These are phyloP conservation scores for Papiliotrema fonsecae DNA, from an alignment of 1,284 basidiomycete species.

Conservation along the genomic window DNA sequence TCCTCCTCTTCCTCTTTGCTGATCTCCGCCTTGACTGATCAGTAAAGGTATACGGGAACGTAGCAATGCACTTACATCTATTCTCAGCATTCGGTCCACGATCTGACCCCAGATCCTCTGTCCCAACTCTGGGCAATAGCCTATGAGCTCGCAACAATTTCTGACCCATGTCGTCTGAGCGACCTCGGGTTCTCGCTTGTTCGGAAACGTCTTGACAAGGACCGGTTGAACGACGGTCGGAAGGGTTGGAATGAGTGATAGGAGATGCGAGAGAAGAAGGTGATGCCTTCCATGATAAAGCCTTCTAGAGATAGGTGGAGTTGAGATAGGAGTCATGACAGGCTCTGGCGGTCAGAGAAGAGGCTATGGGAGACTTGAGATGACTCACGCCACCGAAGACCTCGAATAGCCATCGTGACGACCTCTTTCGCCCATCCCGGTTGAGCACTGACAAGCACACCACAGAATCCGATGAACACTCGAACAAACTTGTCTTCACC, in stretches of 20 bases:
- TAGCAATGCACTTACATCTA: slow-evolving; percentile 65
- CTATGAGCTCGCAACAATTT: slow-evolving; percentile 77
- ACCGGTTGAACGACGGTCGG: slow-evolving; percentile 79
- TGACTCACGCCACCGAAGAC: slow-evolving; percentile 84
- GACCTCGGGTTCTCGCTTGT: slow-evolving; percentile 79
- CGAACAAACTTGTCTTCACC: slow-evolving; percentile 73
- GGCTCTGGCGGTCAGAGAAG: slow-evolving; percentile 24
- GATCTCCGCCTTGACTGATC: slow-evolving; percentile 77
- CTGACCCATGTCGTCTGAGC: slow-evolving; percentile 87
- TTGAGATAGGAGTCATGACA: slow-evolving; percentile 6
- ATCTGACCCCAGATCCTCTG: slow-evolving; percentile 80
- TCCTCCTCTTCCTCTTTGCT: slow-evolving; percentile 88
- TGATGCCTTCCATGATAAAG: slow-evolving; percentile 84
- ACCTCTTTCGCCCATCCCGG: slow-evolving; percentile 87
- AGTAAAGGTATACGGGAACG: not conserved
- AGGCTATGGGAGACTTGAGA: too few relatives aligned
- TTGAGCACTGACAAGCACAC: slow-evolving; percentile 87
- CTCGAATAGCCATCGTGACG: slow-evolving; percentile 72
- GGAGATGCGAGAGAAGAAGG: slow-evolving; percentile 72
- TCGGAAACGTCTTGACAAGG: slow-evolving; percentile 79
- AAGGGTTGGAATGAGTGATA: slow-evolving; percentile 84
- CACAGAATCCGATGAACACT: slow-evolving; percentile 80
- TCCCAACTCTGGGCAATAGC: slow-evolving; percentile 84
- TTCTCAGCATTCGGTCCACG: slow-evolving; percentile 85
- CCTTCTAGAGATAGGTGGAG: slow-evolving; percentile 62